Percentiles rank a stretch among this genome's conserved stretches.
phyloP scores from a whole-genome alignment of 2,329 filamentous ascomycete genomes.

The Fusarium sp. region DNA sequence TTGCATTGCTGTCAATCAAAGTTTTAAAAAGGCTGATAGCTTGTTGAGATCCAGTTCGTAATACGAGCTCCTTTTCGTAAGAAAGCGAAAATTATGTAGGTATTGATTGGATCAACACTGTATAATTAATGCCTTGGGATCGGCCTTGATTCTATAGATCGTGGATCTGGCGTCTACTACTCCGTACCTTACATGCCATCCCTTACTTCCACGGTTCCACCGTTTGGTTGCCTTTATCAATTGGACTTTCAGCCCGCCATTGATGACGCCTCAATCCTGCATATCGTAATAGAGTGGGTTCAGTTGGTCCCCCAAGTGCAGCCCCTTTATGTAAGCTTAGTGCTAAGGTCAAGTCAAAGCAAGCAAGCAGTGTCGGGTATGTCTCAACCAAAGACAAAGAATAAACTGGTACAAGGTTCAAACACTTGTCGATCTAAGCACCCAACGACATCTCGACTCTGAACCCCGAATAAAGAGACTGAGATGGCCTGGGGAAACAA shows the following conservation, averaged over 20 bases:
- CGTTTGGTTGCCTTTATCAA: not conserved
- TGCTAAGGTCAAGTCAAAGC: not conserved
- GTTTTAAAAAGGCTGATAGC: not conserved
- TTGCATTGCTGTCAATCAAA: not conserved
- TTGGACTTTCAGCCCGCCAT: not conserved
- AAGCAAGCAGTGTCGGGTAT: not conserved
- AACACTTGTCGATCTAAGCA: not conserved
- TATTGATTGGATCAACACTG: not conserved
- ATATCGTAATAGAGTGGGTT: conserved; percentile 17
- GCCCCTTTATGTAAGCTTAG: conserved; percentile 16
- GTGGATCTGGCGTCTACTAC: not conserved
- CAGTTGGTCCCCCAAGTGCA: not conserved
- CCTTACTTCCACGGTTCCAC: conserved; percentile 8
- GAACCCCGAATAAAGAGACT: not conserved
- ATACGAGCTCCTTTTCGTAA: not conserved
- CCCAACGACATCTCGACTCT: not conserved
- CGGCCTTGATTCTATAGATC: not conserved
- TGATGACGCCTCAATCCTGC: conserved; percentile 15
- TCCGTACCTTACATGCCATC: not conserved
- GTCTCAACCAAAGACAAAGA: not conserved
- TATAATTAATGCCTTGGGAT: not conserved
- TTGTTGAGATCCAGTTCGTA: not conserved
- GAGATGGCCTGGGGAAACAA: not conserved
- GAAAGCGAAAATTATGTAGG: conserved; percentile 11
- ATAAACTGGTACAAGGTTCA: not conserved